Evolutionary conservation across 257 asterid genomes (phyloP), one percentile per base, ranked within the genome.

Genomic region (Coffea eugenioides): DNA sequence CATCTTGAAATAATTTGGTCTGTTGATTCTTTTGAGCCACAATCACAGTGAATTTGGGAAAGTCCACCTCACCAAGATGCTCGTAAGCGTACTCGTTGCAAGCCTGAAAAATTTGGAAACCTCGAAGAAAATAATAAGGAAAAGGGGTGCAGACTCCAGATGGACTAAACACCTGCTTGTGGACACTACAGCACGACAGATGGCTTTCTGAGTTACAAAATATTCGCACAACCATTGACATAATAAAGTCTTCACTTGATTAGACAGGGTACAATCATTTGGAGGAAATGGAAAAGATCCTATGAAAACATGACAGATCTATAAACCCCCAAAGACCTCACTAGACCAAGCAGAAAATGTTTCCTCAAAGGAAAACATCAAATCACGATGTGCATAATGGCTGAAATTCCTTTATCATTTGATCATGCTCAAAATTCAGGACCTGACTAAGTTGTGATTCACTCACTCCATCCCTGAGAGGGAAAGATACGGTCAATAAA

Each of bases 21-120:
- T 93, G 97, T 82, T 95, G 97, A 85, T 90, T 90, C 84, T 95
- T 95, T 84, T 95, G 98, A 69, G 92, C 98, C 85, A 95, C 93
- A 51, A 95, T 87, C 81, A 95, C 83, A 8, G 97, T 93, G 90
- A 95, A 92, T 83, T 92, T 95, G 18, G 98, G 99, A 76, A 90
- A 73, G 52, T 87, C 82, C 34, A 89, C 80, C 86, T 90, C 98
- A 46, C 97, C 98, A 81, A 93, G 97, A 89, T 90, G 88, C 85
- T 89, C 86, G 81, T 87, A 92, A 27, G 27, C 27, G 27, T 27
- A 27, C 27, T 27, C 27, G 27, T 27, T 27, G 27, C 27, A 27
- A 79, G 99, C 97, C 99, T 95, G 90, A 27, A 80, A 76, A 27
- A 67, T 39, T 46, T 54, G n/a, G 65, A 34, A 83, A 62, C 43